These are phyloP conservation scores for Tuber magnatum DNA, from an alignment of 495 filamentous ascomycete species.

Conservation along the genomic window DNA sequence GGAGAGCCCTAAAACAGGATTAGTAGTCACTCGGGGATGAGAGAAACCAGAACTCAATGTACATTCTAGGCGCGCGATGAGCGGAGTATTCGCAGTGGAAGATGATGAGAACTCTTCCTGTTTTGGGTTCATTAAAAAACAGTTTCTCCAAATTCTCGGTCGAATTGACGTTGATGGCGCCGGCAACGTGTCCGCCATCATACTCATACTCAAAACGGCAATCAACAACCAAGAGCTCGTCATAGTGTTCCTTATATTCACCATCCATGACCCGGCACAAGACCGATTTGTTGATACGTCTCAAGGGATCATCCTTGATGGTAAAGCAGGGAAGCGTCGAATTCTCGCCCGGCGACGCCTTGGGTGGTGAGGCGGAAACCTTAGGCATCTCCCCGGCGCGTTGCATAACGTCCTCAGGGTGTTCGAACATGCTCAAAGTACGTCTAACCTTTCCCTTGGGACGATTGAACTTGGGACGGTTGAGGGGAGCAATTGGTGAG, in stretches of 20 bases:
- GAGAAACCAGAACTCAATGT: constrained; percentile 36
- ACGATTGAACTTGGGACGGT: constrained; percentile 63
- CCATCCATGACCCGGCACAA: constrained; percentile 81
- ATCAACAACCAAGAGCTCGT: constrained; percentile 77
- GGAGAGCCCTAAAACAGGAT: constrained; percentile 53
- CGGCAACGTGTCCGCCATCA: constrained; percentile 87
- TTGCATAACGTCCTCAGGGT: constrained; percentile 77
- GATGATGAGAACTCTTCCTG: constrained; percentile 68
- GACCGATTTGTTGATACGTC: constrained; percentile 73
- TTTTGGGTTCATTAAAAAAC: constrained; percentile 58
- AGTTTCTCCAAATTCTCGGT: constrained; percentile 74
- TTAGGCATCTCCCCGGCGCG: constrained; percentile 53
- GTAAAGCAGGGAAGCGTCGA: constrained; percentile 77
- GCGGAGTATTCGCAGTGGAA: constrained; percentile 98
- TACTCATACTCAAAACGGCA: constrained; percentile 99
- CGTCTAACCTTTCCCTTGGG: constrained; percentile 82
- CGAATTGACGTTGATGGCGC: constrained; percentile 90
- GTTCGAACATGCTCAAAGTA: constrained; percentile 95
- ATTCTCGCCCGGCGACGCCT: constrained; percentile 47
- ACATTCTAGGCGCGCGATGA: constrained; percentile 93
- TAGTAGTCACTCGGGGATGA: constrained; percentile 7
- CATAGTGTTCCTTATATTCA: constrained; percentile 65
- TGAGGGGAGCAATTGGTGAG: constrained; percentile 62
- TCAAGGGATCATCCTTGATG: constrained; percentile 73
- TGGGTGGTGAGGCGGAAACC: constrained; percentile 44